Conservation (phyloP, 805 yeast species). For the Lipomyces sp. region DNA sequence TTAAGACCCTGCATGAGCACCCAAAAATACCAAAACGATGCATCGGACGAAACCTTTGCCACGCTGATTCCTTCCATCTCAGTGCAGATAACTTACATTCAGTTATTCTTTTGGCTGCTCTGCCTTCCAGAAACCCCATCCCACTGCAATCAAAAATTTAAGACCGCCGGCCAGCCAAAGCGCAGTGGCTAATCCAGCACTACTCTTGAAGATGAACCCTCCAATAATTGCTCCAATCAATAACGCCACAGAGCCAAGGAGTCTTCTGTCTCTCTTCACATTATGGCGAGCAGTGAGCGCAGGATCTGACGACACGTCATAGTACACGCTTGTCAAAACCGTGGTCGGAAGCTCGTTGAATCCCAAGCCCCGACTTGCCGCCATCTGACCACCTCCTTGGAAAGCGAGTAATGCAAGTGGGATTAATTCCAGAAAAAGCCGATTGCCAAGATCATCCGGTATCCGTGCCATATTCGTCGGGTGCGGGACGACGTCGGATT, state of each 20-base stretch:
- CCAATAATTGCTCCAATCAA: not conserved
- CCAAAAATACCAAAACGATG: too few relatives aligned
- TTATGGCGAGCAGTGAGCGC: not conserved
- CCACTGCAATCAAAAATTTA: not conserved
- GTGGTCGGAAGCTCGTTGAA: slow-evolving; percentile 3
- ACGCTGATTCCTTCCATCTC: too few relatives aligned
- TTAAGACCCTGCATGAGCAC: too few relatives aligned
- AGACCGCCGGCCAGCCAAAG: not conserved
- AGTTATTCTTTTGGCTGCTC: not conserved
- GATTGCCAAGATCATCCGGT: not conserved
- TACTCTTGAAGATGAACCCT: not conserved
- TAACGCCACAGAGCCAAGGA: not conserved
- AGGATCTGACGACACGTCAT: not conserved
- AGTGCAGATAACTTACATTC: too few relatives aligned
- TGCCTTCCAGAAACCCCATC: not conserved
- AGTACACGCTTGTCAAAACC: slow-evolving; percentile 1
- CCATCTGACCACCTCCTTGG: slow-evolving; percentile 2
- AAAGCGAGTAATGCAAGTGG: not conserved
- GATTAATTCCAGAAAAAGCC: slow-evolving; percentile 1
- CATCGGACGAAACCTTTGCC: too few relatives aligned
- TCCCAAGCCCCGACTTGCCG: not conserved
- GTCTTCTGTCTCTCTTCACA: not conserved
- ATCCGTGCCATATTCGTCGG: not conserved
- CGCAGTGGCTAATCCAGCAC: not conserved
- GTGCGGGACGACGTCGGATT: not conserved